These are phyloP conservation scores for Ceratocystis papillata DNA, from an alignment of 2,329 filamentous ascomycete species.

Conservation along the genomic window DNA sequence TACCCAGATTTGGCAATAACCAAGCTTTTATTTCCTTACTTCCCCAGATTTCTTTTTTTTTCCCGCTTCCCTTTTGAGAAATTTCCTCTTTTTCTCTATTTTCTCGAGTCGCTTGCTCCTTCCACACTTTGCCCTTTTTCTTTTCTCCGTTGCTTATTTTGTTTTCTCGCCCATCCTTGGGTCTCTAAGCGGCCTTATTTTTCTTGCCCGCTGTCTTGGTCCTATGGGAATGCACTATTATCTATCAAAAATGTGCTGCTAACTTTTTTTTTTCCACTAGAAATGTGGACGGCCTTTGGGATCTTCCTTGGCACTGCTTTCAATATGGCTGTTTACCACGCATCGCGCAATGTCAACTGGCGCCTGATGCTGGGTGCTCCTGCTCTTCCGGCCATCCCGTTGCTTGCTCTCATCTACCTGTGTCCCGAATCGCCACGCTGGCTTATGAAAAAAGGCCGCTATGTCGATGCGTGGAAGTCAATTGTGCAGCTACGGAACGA, in stretches of 20 bases:
- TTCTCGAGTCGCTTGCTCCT: not conserved
- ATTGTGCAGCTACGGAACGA: conserved; percentile 48
- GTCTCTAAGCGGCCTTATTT: too few species aligned
- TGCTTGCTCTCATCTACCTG: conserved; percentile 47
- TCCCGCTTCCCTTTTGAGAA: not conserved
- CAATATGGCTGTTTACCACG: conserved; percentile 52
- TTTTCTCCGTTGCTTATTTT: not conserved
- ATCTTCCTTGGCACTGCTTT: conserved; percentile 57
- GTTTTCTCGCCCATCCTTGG: not conserved
- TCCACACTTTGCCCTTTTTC: not conserved
- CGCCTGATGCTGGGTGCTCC: conserved; percentile 48
- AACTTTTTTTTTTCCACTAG: not conserved
- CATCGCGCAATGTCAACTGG: conserved; percentile 48
- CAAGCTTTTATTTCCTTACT: not conserved
- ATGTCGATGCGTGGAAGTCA: conserved; percentile 45
- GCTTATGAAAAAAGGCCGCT: conserved; percentile 51
- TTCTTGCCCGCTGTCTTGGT: not conserved
- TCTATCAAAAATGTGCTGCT: not conserved
- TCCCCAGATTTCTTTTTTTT: conserved; percentile 12
- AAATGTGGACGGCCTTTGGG: conserved; percentile 44
- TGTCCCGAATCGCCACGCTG: conserved; percentile 57
- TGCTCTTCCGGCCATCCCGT: conserved; percentile 52
- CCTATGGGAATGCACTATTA: too few species aligned
- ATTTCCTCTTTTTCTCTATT: not conserved
- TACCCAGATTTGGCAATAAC: conserved; percentile 28